phyloP scores from a whole-genome alignment of 169 alveolate species.

The Plasmodium malariae region DNA sequence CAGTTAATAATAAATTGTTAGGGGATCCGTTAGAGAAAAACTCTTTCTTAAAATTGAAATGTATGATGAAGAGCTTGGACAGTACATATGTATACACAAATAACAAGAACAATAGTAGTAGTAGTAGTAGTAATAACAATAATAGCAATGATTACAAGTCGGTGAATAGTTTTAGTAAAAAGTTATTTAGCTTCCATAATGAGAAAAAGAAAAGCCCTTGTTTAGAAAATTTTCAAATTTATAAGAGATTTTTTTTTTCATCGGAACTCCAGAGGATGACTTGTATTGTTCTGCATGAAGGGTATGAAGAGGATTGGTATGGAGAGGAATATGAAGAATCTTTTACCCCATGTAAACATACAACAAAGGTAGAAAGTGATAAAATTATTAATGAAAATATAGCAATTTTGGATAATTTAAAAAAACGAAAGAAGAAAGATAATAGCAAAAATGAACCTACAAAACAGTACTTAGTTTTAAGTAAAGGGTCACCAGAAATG shows the following conservation, averaged over 20 bases:
- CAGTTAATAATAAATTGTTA: constrained; percentile 88
- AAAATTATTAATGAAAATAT: constrained; percentile 66
- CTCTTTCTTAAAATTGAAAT: constrained; percentile 85
- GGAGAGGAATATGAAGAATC: constrained; percentile 70
- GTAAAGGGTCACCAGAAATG: constrained; percentile 98
- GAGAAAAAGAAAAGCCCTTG: constrained; percentile 23
- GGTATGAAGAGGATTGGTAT: constrained; percentile 74
- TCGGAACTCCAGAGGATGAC: constrained; percentile 92
- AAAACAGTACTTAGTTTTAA: constrained; percentile 82
- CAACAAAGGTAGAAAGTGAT: constrained; percentile 11
- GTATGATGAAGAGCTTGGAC: constrained; percentile 72
- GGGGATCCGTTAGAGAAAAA: constrained; percentile 98
- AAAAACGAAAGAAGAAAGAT: constrained; percentile 70
- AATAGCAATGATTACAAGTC: background rate
- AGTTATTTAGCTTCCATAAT: constrained; percentile 5
- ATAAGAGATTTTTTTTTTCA: constrained; percentile 89
- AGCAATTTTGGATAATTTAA: constrained; percentile 80
- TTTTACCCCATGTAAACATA: constrained; percentile 27
- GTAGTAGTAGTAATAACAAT: background rate
- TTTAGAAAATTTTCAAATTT: constrained; percentile 80
- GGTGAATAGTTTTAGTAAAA: background rate
- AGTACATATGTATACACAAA: constrained; percentile 42
- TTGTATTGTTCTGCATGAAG: constrained; percentile 74
- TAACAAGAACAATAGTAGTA: background rate
- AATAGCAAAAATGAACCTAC: constrained; percentile 29